Evolutionary conservation across 2,329 filamentous ascomycete species (phyloP).

Genomic region (Fusarium circinatum): DNA sequence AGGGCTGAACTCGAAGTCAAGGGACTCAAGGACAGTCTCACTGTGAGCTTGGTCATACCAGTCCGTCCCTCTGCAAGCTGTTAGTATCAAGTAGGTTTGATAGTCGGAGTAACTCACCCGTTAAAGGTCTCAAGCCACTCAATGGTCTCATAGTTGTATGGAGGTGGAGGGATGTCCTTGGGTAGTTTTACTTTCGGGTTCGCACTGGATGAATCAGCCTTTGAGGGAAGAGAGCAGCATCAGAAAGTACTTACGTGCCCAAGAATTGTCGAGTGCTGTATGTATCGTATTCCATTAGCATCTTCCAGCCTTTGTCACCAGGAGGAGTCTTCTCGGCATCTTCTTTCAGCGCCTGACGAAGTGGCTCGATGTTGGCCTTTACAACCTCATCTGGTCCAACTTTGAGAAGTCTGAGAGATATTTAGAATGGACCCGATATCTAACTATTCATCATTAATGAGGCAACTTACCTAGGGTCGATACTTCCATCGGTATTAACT

Average conservation of each 20-base stretch:
- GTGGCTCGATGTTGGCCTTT: background rate
- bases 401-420: background rate
- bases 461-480: background rate
- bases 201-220: background rate
- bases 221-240: rapidly evolving
- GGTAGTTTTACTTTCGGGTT: background rate
- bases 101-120: background rate
- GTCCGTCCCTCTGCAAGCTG: background rate
- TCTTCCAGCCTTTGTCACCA: background rate
- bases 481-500: background rate
- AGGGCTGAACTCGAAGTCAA: background rate
- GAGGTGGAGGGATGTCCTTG: background rate
- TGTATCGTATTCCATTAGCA: constrained; percentile 5
- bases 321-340: background rate
- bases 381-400: background rate
- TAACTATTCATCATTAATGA: no score
- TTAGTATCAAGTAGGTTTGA: background rate
- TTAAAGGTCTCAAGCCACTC: constrained; percentile 12
- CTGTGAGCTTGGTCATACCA: constrained; percentile 19
- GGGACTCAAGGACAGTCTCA: constrained; percentile 4
- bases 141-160: constrained; percentile 5
- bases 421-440: background rate
- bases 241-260: background rate
- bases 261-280: constrained; percentile 15
- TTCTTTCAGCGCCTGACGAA: background rate